phyloP scores from a whole-genome alignment of 139 green algal species.

The Chlamydomonas sp. region DNA sequence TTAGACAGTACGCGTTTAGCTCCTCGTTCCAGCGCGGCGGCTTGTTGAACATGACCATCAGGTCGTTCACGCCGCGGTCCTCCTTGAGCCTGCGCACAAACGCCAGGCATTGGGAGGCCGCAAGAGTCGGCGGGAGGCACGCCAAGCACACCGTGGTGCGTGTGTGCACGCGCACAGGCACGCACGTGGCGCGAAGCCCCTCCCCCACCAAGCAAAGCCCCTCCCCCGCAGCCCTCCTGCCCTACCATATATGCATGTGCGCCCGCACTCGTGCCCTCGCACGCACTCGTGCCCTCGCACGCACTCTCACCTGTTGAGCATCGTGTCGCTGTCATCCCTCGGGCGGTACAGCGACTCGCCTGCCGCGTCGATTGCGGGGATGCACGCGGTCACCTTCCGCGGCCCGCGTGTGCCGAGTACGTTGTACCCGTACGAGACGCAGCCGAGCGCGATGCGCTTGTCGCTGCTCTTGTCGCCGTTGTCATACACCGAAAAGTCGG shows the following conservation, averaged over 20 bases:
- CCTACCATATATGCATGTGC: no score
- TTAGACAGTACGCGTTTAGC: constrained; percentile 94
- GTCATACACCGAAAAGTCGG: constrained; percentile 84
- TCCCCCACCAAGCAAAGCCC: no score
- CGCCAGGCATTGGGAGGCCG: no score
- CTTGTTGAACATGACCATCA: constrained; percentile 82
- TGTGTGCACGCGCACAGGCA: no score
- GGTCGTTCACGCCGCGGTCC: constrained; percentile 23
- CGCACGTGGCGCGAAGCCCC: no score
- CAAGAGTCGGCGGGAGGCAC: no score
- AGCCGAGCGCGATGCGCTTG: constrained; percentile 56
- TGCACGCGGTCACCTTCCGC: constrained; percentile 74
- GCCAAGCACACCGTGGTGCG: no score
- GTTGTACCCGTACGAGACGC: constrained; percentile 83
- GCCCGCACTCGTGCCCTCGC: background rate
- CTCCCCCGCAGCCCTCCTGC: no score
- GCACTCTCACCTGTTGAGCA: constrained; percentile 39
- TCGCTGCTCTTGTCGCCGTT: constrained; percentile 42
- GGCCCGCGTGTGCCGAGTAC: constrained; percentile 88
- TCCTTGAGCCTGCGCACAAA: constrained; percentile 22
- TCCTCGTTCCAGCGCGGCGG: constrained; percentile 89
- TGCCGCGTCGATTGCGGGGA: constrained; percentile 47
- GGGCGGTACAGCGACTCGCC: constrained; percentile 23
- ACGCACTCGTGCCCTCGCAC: no score
- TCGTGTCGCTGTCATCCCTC: constrained; percentile 22